Conservation (phyloP, 2,329 filamentous ascomycete genomes). For the Verticillium longisporum region DNA sequence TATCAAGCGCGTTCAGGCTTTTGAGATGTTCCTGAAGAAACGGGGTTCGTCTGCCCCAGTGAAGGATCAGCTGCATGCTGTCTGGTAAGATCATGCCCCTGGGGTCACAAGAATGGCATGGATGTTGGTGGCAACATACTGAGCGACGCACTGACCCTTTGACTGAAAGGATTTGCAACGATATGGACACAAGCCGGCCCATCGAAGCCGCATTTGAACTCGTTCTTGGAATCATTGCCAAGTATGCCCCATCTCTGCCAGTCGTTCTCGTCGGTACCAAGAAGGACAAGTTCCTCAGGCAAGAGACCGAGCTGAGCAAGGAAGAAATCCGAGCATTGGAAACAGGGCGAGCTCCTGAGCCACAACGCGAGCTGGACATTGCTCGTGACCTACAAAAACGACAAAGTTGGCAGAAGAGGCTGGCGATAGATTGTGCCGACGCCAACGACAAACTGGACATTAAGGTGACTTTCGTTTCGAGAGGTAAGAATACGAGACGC, state of each 20-base stretch:
- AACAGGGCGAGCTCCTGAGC: slow-evolving; percentile 7
- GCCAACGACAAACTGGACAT: not conserved
- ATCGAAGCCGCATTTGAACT: slow-evolving; percentile 18
- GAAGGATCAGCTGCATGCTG: slow-evolving; percentile 15
- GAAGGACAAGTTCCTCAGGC: slow-evolving; percentile 18
- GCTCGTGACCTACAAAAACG: slow-evolving; percentile 5
- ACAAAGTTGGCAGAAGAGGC: slow-evolving; percentile 7
- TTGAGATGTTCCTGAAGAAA: slow-evolving; percentile 17
- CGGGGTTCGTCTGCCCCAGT: slow-evolving; percentile 8
- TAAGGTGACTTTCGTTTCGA: slow-evolving; percentile 4
- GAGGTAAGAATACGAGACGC: not conserved
- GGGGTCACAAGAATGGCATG: too few relatives aligned
- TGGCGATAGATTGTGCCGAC: not conserved
- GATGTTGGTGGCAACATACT: too few relatives aligned
- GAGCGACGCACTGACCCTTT: not conserved
- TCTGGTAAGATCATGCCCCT: slow-evolving; percentile 12
- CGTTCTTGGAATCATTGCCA: slow-evolving; percentile 14
- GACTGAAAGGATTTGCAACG: slow-evolving; percentile 17
- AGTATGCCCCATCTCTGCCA: slow-evolving; percentile 13
- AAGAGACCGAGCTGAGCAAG: slow-evolving; percentile 13
- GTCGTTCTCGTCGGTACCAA: slow-evolving; percentile 18
- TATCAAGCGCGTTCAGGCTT: slow-evolving; percentile 13
- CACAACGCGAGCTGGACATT: slow-evolving; percentile 10
- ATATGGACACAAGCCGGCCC: slow-evolving; percentile 13
- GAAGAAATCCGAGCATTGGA: slow-evolving; percentile 4